phyloP scores from a whole-genome alignment of 352 stramenopile genomes.

The Discostella stelligera region DNA sequence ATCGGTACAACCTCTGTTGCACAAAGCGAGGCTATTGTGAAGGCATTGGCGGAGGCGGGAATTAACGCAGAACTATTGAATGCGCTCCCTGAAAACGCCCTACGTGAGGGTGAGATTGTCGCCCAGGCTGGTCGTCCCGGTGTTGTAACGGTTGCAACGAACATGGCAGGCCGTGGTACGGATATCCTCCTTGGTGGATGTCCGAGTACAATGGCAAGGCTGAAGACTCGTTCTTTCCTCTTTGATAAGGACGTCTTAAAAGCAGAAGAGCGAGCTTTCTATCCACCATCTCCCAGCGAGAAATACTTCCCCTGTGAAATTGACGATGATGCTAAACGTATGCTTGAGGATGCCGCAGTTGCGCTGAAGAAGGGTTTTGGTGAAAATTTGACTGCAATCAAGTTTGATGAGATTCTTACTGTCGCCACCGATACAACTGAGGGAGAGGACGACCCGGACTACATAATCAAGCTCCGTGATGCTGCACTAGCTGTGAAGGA shows the following conservation, averaged over 20 bases:
- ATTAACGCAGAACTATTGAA: conserved; percentile 79
- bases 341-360: conserved; percentile 62
- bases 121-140: conserved; percentile 83
- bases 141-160: conserved; percentile 86
- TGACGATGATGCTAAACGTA: conserved; percentile 58
- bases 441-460: conserved; percentile 71
- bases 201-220: conserved; percentile 78
- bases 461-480: conserved; percentile 78
- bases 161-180: conserved; percentile 86
- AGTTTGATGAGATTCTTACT: conserved; percentile 82
- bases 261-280: conserved; percentile 50
- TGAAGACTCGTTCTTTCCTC: conserved; percentile 72
- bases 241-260: conserved; percentile 67
- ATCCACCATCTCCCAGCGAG: conserved; percentile 66
- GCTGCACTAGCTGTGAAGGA: conserved; percentile 76
- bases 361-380: conserved; percentile 63
- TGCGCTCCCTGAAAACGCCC: conserved; percentile 77
- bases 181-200: conserved; percentile 86
- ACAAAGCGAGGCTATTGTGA: conserved; percentile 81
- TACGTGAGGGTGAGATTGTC: conserved; percentile 84
- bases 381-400: conserved; percentile 55
- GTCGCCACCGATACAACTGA: conserved; percentile 83
- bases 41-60: conserved; percentile 71
- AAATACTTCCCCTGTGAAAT: conserved; percentile 80
- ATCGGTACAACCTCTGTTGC: conserved; percentile 85